Evolutionary conservation across 805 yeast genomes (phyloP), one percentile per base, ranked within the genome.

Genomic region (Candida qinlingensis): DNA sequence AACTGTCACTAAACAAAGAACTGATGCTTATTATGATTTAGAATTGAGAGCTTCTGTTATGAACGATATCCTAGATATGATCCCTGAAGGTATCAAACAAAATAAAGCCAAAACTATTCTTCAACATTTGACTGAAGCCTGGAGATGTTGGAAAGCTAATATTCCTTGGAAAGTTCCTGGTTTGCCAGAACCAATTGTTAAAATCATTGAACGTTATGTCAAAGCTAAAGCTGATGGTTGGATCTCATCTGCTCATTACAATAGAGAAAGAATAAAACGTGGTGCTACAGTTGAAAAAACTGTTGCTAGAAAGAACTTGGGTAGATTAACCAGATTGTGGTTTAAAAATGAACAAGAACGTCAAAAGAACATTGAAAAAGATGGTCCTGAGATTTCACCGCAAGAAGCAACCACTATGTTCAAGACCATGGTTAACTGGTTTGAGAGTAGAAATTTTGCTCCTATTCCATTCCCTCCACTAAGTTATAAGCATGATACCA

Each of bases 121-220:
- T 42, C 98, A 94, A 60, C 99, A 94, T 66, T 73, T 94, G 49
- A 87, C 96, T 62, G 99, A 94, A 65, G 99, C 99, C 0, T 94
- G 99, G 99, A 74, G 99, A 64, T 94, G 98, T 65, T 94, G 99
- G 99, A 94, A 94, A 65, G 99, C 99, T 3, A 92, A 94, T 61
- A 85, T 94, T 50, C 96, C 97, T 0, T 94, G 98, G 98, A 83
- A 88, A 56, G 98, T 94, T 12, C 96, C 96, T 1, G 98, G 98
- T 0, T 72, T 94, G 68, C 99, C 99, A 2, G 85, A 78, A 46
- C 97, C 97, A 0, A 80, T 94, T 28, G 94, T 83, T 55, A 79
- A 80, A 40, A 87, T 94, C 37, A 91, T 94, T 52, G 85, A 87
- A 60, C 78, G 96, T 41, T 94, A 94, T 60, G 83, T 94, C 43